Evolutionary conservation across 805 yeast genomes (phyloP).

Genomic region (Wickerhamomyces strasburgensis): DNA sequence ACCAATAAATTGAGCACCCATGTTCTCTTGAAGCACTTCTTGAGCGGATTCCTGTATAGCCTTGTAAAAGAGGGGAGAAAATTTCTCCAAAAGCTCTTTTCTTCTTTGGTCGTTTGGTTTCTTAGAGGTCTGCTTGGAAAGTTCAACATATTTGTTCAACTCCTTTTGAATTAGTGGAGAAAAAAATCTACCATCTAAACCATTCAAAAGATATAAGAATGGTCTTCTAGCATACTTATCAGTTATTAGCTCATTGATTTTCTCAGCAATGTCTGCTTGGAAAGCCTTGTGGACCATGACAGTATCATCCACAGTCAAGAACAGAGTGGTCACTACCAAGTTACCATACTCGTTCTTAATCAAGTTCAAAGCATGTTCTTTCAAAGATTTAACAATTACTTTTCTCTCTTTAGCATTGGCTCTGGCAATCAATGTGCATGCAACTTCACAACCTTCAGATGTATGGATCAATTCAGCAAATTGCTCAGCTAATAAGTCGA

Average conservation of each 20-base stretch:
- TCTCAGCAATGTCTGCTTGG: conserved; percentile 48
- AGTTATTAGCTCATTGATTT: conserved; percentile 49
- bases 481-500: conserved; percentile 80
- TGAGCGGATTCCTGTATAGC: conserved; percentile 46
- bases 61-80: conserved; percentile 61
- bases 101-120: conserved; percentile 79
- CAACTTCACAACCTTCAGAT: conserved; percentile 90
- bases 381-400: conserved; percentile 62
- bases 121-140: conserved; percentile 70
- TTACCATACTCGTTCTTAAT: conserved; percentile 86
- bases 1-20: conserved; percentile 79
- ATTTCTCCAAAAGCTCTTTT: conserved; percentile 56
- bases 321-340: conserved; percentile 67
- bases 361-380: conserved; percentile 69
- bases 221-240: conserved; percentile 88
- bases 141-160: conserved; percentile 52
- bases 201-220: conserved; percentile 71
- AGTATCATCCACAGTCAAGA: conserved; percentile 91
- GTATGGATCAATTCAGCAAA: conserved; percentile 95
- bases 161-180: conserved; percentile 64
- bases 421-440: conserved; percentile 69
- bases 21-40: conserved; percentile 55
- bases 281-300: conserved; percentile 75
- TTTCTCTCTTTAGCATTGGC: conserved; percentile 94
- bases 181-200: conserved; percentile 77